Conservation (phyloP, 1,284 basidiomycete species). For the Microbotryum saponariae region DNA sequence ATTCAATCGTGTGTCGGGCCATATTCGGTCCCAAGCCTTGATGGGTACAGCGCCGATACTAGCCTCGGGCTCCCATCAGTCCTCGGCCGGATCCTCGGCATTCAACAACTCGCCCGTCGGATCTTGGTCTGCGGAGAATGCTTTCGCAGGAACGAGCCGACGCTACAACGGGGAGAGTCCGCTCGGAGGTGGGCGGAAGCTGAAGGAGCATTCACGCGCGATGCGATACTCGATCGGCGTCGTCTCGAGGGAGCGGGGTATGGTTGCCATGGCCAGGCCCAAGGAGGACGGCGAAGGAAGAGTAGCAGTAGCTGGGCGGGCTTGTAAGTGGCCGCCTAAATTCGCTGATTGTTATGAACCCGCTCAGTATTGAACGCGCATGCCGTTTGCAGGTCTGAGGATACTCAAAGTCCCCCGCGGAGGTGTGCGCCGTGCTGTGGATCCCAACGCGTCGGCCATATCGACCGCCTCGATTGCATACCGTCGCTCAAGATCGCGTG, state of each 20-base stretch:
- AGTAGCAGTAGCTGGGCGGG: slow-evolving; percentile 28
- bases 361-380: neutral
- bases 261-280: slow-evolving; percentile 27
- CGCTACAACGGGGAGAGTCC: neutral
- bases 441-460: neutral
- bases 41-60: no score
- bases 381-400: slow-evolving; percentile 11
- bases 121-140: neutral
- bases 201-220: slow-evolving; percentile 15
- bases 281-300: slow-evolving; percentile 11
- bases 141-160: no score
- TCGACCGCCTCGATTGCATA: slow-evolving; percentile 14
- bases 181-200: slow-evolving; percentile 9
- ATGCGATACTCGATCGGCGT: slow-evolving; percentile 8
- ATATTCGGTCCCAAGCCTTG: no score
- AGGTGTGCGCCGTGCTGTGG: neutral
- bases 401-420: slow-evolving; percentile 25
- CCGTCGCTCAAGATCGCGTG: slow-evolving; percentile 21
- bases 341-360: neutral
- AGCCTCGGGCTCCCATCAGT: neutral
- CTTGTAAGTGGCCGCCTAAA: slow-evolving; percentile 5
- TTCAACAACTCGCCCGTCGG: neutral
- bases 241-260: slow-evolving; percentile 14
- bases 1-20: no score
- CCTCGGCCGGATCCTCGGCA: slow-evolving; percentile 3